Base-by-base conservation (phyloP, 768 basidiomycete genomes). In the Rhodotorula paludigena region DNA sequence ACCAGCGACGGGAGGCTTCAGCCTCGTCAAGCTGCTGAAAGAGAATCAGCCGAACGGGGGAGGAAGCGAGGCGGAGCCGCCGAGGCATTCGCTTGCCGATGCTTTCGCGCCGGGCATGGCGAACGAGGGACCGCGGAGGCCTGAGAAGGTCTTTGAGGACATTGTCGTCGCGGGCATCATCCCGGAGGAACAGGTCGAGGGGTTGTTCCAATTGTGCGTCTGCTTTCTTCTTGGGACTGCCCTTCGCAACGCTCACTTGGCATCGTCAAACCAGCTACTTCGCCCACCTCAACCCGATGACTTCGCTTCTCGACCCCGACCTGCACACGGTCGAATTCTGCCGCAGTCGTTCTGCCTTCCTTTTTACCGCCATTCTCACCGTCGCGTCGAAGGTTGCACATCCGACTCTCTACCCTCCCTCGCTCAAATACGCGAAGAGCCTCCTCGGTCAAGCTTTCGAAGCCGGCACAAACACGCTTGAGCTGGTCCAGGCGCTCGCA, bases 401-500 rank as follows among this genome's bases (percentile, higher is more conserved):
- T 68, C 84, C 86, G 16, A 83, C 84, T 54, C 79, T 85, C 28
- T 90, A 87, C 78, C 83, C 84, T 68, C 80, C 82, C 25, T 86
- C 87, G 68, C 85, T 87, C 72, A 84, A 84, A 64, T 83, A 91
- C 28, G 87, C 89, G 20, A 82, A 89, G 61, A 85, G 87, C 32
- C 83, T 87, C 70, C 85, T 87, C n/a, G 81, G 88, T 35, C 84
- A 85, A 64, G 89, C 90, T 15, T 90, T 92, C 74, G 82, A 85
- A 39, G 85, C 88, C 69, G 83, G 82, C n/a, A 86, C 84, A 84
- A 87, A 89, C 77, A 83, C 86, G 68, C 85, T 93, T 59, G 91
- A 92, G 78, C 86, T 91, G 30, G 88, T 89, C 8, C 92, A 94
- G 78, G 89, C 90, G 35, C 89, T 91, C 77, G 87, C 88, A 28